Conservation (phyloP, 805 yeast genomes). For the Zygoascus flipseniorum region DNA sequence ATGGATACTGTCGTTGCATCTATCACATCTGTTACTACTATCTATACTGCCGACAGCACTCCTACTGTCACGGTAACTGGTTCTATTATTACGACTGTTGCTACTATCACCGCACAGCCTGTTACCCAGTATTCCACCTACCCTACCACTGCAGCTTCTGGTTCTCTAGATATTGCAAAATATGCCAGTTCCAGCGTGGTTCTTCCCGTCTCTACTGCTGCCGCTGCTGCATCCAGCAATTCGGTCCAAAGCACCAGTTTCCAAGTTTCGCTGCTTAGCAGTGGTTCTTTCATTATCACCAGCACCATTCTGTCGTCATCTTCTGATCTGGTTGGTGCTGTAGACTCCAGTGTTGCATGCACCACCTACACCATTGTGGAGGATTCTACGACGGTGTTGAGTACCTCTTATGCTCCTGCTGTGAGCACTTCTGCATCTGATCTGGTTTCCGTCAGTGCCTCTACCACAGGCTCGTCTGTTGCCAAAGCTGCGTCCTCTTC, state of each 20-base stretch:
- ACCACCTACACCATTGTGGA: not conserved
- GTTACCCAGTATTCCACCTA: conserved; percentile 25
- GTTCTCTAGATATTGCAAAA: conserved; percentile 27
- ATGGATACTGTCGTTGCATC: conserved; percentile 17
- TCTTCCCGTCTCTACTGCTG: not conserved
- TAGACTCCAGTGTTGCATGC: not conserved
- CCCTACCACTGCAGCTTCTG: conserved; percentile 24
- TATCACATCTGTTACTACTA: conserved; percentile 20
- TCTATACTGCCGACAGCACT: conserved; percentile 24
- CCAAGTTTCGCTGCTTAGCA: conserved; percentile 6
- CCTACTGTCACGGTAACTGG: conserved; percentile 28
- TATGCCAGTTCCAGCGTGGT: conserved; percentile 19
- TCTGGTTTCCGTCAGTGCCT: conserved; percentile 1
- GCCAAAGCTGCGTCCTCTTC: not conserved
- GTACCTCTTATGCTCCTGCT: not conserved
- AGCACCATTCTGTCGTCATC: not conserved
- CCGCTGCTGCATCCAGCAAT: not conserved
- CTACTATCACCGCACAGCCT: conserved; percentile 26
- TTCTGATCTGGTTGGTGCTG: not conserved
- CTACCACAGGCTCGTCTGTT: not conserved
- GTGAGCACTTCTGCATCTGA: conserved; percentile 15
- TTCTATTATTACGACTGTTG: conserved; percentile 24
- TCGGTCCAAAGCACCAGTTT: conserved; percentile 16
- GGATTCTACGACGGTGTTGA: not conserved
- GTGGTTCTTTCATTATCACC: not conserved